Percentiles rank a stretch among this genome's conserved stretches.
Conservation (phyloP, 768 basidiomycete genomes). For the Chalciporus sphaerocephalus region DNA sequence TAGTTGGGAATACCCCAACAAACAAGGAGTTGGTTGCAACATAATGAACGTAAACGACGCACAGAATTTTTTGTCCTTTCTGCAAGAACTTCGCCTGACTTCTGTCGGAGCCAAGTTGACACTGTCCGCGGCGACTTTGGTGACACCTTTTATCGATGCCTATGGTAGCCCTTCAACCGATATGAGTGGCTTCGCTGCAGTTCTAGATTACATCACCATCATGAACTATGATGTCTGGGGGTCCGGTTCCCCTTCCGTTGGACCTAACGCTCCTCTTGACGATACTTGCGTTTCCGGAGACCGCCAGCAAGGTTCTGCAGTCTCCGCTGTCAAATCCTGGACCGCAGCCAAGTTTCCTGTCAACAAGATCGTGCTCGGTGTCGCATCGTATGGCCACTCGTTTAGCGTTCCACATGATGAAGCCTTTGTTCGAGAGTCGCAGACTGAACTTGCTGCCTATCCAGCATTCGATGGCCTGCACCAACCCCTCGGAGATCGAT, state of each 20-base stretch:
- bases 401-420: conserved; percentile 41
- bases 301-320: conserved; percentile 69
- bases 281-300: conserved; percentile 63
- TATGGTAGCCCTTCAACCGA: conserved; percentile 59
- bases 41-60: conserved; percentile 52
- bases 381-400: conserved; percentile 80
- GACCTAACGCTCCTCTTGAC: conserved; percentile 78
- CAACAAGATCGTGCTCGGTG: conserved; percentile 68
- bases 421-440: conserved; percentile 36
- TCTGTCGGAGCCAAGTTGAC: conserved; percentile 51
- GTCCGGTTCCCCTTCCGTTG: conserved; percentile 48
- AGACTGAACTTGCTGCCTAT: conserved; percentile 39
- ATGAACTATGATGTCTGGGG: conserved; percentile 70
- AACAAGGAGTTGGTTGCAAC: conserved; percentile 69
- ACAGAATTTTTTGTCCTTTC: conserved; percentile 71
- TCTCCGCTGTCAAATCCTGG: conserved; percentile 71
- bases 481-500: conserved; percentile 51
- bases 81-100: conserved; percentile 59
- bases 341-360: conserved; percentile 68
- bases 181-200: conserved; percentile 65
- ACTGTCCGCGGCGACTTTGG: conserved; percentile 64
- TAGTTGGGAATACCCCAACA: conserved; percentile 85
- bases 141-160: conserved; percentile 59
- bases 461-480: conserved; percentile 44
- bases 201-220: conserved; percentile 60